Percentiles rank a stretch among this genome's conserved stretches.
Evolutionary conservation across 495 filamentous ascomycete genomes (phyloP).

Genomic region (Penicillium odoratum): DNA sequence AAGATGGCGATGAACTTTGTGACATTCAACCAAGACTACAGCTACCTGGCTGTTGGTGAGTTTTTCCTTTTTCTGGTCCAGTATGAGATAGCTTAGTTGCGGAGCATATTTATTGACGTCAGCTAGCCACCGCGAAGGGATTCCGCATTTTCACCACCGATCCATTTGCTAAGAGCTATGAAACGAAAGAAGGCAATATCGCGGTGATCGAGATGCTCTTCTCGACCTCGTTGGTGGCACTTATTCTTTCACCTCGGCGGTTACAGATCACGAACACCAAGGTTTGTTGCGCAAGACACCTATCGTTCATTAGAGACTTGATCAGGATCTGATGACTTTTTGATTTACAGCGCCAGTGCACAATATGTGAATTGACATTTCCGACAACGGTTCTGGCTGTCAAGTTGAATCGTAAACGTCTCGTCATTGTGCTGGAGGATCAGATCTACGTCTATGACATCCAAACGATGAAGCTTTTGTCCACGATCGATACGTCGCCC

Average conservation of each 20-base stretch:
- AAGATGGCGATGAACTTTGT: slow-evolving; percentile 89
- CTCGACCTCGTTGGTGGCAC: slow-evolving; percentile 94
- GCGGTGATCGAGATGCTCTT: slow-evolving; percentile 98
- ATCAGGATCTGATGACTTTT: slow-evolving; percentile 6
- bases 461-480: slow-evolving; percentile 90
- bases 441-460: slow-evolving; percentile 98
- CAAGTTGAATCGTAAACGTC: slow-evolving; percentile 87
- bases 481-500: slow-evolving; percentile 88
- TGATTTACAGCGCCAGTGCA: slow-evolving; percentile 71
- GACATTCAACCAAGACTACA: slow-evolving; percentile 99
- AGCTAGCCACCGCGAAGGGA: slow-evolving; percentile 77
- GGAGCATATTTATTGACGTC: slow-evolving; percentile 29
- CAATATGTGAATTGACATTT: slow-evolving; percentile 98
- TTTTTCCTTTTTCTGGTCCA: neutral
- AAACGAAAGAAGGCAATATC: slow-evolving; percentile 89
- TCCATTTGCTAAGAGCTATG: slow-evolving; percentile 89
- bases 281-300: slow-evolving; percentile 49
- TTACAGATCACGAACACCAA: slow-evolving; percentile 97
- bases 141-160: slow-evolving; percentile 96
- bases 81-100: slow-evolving; percentile 1
- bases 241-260: slow-evolving; percentile 84
- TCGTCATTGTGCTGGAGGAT: slow-evolving; percentile 90
- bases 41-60: slow-evolving; percentile 89
- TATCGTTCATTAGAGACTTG: slow-evolving; percentile 6
- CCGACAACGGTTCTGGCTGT: slow-evolving; percentile 91